Evolutionary conservation across 352 stramenopile species (phyloP).

Genomic region (Blastocystis sp.): DNA sequence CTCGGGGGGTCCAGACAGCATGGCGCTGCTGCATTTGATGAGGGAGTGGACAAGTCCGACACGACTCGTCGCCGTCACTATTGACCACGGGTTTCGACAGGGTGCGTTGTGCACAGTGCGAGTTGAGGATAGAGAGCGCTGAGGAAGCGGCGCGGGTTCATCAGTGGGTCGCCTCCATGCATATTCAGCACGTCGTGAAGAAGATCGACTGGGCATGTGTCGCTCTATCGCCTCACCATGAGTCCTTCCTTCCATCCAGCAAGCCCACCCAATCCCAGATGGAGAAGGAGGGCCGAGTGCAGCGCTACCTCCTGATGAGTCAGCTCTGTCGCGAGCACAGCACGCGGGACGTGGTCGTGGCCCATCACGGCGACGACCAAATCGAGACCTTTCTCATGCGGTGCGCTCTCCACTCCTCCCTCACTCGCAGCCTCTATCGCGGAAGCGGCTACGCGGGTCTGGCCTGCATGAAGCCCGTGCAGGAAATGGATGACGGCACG

Average conservation of each 20-base stretch:
- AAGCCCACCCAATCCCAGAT: conserved; percentile 15
- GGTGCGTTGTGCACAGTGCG: not conserved
- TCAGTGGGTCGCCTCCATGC: conserved; percentile 42
- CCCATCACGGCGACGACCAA: conserved; percentile 63
- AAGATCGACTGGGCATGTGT: conserved; percentile 54
- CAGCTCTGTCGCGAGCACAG: not conserved
- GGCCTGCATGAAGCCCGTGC: conserved; percentile 45
- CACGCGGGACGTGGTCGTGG: conserved; percentile 14
- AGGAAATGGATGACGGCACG: conserved; percentile 61
- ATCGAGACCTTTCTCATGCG: conserved; percentile 67
- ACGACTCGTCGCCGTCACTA: conserved; percentile 48
- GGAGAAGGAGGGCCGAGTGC: conserved; percentile 48
- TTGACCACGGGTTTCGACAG: conserved; percentile 60
- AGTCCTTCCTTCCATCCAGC: conserved; percentile 1
- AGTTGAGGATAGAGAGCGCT: conserved; percentile 32
- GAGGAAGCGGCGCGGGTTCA: conserved; percentile 41
- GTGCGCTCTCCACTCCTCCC: not conserved
- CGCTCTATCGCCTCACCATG: not conserved
- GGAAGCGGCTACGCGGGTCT: conserved; percentile 37
- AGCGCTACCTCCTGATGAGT: conserved; percentile 35
- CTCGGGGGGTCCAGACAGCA: conserved; percentile 59
- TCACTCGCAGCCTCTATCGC: conserved; percentile 13
- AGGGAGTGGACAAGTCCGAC: conserved; percentile 37
- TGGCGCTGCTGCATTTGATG: conserved; percentile 50
- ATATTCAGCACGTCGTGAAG: conserved; percentile 36